Percentiles rank a stretch among this genome's conserved stretches.
Conservation (phyloP, 2,329 filamentous ascomycete genomes). For the Hymenoscyphus occultus region DNA sequence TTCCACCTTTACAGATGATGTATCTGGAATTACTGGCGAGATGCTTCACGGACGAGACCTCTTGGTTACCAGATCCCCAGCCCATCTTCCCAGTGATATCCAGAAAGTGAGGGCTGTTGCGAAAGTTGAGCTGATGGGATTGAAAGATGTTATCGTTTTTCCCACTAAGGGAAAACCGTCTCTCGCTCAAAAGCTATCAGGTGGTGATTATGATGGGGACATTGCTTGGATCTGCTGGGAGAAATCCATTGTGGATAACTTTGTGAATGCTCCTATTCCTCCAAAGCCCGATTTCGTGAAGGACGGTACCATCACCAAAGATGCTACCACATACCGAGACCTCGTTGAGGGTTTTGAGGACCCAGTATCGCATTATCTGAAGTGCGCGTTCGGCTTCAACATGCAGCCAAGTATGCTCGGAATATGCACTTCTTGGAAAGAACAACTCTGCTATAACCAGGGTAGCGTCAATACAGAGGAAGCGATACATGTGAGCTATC, state of each 20-base stretch:
- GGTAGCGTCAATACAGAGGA: conserved; percentile 30
- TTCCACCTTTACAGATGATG: conserved; percentile 55
- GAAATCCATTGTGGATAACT: conserved; percentile 59
- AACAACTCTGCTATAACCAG: conserved; percentile 58
- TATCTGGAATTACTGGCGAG: conserved; percentile 51
- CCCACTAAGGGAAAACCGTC: conserved; percentile 58
- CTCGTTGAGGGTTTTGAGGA: conserved; percentile 17
- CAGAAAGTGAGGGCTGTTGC: conserved; percentile 63
- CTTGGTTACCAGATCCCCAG: conserved; percentile 66
- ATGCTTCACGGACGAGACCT: conserved; percentile 57
- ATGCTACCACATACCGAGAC: conserved; percentile 40
- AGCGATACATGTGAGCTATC: conserved; percentile 3
- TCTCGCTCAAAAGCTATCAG: conserved; percentile 68
- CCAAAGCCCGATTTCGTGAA: conserved; percentile 44
- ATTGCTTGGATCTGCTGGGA: conserved; percentile 79
- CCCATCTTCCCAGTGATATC: conserved; percentile 68
- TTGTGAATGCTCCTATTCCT: conserved; percentile 57
- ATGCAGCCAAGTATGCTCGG: conserved; percentile 58
- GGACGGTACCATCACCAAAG: conserved; percentile 49
- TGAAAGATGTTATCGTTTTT: conserved; percentile 82
- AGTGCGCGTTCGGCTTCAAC: conserved; percentile 55
- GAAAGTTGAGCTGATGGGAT: conserved; percentile 56
- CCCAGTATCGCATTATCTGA: conserved; percentile 45
- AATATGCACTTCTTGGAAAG: conserved; percentile 61
- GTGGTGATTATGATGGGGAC: conserved; percentile 81